Evolutionary conservation across 306 rosid genomes (phyloP).

Genomic region (Trichosanthes cucumerina): DNA sequence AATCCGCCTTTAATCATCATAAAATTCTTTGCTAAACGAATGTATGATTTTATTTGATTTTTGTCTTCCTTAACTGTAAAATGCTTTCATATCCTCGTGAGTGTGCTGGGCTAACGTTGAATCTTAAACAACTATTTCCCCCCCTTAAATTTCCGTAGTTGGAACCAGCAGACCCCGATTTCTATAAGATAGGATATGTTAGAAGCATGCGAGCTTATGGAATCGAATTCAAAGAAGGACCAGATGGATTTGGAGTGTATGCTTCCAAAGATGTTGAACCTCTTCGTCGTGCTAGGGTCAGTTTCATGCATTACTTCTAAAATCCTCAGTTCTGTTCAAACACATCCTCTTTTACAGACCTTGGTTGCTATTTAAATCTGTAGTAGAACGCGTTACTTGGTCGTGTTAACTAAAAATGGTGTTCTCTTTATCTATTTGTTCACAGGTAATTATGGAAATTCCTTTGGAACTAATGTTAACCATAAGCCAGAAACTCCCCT

Average conservation of each 20-base stretch:
- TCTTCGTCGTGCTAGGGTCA: constrained; percentile 90
- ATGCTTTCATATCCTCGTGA: not conserved
- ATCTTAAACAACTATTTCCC: not conserved
- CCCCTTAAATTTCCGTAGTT: constrained; percentile 29
- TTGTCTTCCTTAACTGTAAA: not conserved
- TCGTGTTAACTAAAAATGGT: constrained; percentile 6
- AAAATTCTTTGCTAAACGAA: not conserved
- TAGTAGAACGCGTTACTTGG: not conserved
- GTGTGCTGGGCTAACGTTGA: not conserved
- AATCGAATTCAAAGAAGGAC: constrained; percentile 87
- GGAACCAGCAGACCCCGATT: constrained; percentile 92
- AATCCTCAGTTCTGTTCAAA: not conserved
- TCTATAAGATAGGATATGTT: constrained; percentile 77
- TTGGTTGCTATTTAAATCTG: not conserved
- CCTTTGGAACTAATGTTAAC: constrained; percentile 90
- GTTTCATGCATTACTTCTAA: constrained; percentile 19
- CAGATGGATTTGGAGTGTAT: constrained; percentile 85
- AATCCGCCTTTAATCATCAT: not conserved
- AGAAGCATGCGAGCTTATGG: constrained; percentile 94
- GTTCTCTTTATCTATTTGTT: constrained; percentile 6
- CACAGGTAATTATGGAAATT: constrained; percentile 91
- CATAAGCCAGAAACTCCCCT: constrained; percentile 73
- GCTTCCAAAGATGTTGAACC: constrained; percentile 97
- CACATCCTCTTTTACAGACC: not conserved
- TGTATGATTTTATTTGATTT: not conserved